These are phyloP conservation scores for Carex cristatella DNA, from an alignment of 176 grass and related monocot genomes.

Conservation along the genomic window DNA sequence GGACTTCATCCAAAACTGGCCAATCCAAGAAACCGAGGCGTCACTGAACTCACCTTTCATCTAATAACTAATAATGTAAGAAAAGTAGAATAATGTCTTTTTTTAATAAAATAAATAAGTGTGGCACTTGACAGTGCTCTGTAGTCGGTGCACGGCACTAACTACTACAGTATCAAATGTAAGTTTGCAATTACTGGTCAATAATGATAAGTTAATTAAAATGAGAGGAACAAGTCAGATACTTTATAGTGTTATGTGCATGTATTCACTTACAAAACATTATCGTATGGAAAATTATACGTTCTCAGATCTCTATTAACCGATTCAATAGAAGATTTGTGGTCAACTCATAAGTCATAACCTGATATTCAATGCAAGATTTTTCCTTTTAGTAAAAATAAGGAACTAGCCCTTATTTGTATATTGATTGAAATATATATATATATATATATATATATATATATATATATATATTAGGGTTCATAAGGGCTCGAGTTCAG, in stretches of 20 bases:
- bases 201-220: background rate
- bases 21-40: background rate
- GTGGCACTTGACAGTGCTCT: background rate
- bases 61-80: background rate
- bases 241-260: background rate
- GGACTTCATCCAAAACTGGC: background rate
- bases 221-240: background rate
- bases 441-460: too few relatives aligned
- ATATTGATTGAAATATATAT: too few relatives aligned
- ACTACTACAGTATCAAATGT: background rate
- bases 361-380: too few relatives aligned
- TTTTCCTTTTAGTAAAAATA: too few relatives aligned
- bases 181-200: background rate
- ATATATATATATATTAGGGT: too few relatives aligned
- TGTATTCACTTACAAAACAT: background rate
- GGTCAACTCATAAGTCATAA: too few relatives aligned
- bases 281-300: background rate
- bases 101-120: background rate
- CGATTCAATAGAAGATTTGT: background rate
- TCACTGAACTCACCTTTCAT: background rate
- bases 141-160: background rate
- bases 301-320: background rate
- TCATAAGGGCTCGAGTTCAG: too few relatives aligned
- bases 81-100: background rate
- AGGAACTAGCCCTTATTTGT: too few relatives aligned